Percentiles rank a stretch among this genome's conserved stretches.
These are phyloP conservation scores for Akanthomyces uredinophilus DNA, from an alignment of 2,329 filamentous ascomycete genomes.

Conservation along the genomic window DNA sequence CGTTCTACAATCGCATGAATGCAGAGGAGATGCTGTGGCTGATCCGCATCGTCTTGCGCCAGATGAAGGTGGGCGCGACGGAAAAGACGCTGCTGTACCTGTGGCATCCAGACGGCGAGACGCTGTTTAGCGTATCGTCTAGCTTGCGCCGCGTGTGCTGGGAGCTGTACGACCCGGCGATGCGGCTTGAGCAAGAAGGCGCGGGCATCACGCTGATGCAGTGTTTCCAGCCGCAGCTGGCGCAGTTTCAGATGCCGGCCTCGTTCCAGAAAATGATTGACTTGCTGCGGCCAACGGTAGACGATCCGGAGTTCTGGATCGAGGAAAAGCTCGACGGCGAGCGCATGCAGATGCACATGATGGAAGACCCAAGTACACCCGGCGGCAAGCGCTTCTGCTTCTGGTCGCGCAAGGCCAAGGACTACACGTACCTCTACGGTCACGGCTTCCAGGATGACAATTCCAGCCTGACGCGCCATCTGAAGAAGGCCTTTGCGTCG, in stretches of 20 bases:
- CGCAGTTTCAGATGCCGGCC: conserved; percentile 80
- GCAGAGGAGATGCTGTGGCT: conserved; percentile 91
- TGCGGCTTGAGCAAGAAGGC: conserved; percentile 70
- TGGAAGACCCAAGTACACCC: conserved; percentile 58
- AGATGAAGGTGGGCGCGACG: conserved; percentile 68
- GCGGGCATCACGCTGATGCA: conserved; percentile 78
- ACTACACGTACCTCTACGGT: conserved; percentile 94
- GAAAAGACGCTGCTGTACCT: conserved; percentile 83
- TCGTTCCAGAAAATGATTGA: conserved; percentile 73
- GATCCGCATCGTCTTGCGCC: conserved; percentile 84
- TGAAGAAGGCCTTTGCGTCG: conserved; percentile 69
- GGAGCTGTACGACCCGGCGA: conserved; percentile 73
- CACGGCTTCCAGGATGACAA: conserved; percentile 67
- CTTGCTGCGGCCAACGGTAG: conserved; percentile 58
- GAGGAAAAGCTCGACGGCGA: conserved; percentile 98
- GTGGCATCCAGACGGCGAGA: conserved; percentile 75
- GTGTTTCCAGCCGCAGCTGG: conserved; percentile 93
- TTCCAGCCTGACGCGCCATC: conserved; percentile 72
- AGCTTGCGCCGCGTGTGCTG: conserved; percentile 89
- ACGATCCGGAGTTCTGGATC: conserved; percentile 83
- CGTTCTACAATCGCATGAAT: conserved; percentile 89
- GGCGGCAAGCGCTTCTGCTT: conserved; percentile 76
- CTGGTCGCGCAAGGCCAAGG: conserved; percentile 94
- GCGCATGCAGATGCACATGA: conserved; percentile 94
- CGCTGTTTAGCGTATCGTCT: conserved; percentile 83